A percentile compares a stretch with the other conserved stretches of the same genome.
phyloP scores from a whole-genome alignment of 2,329 filamentous ascomycete species.

The Colletotrichum tropicicola region DNA sequence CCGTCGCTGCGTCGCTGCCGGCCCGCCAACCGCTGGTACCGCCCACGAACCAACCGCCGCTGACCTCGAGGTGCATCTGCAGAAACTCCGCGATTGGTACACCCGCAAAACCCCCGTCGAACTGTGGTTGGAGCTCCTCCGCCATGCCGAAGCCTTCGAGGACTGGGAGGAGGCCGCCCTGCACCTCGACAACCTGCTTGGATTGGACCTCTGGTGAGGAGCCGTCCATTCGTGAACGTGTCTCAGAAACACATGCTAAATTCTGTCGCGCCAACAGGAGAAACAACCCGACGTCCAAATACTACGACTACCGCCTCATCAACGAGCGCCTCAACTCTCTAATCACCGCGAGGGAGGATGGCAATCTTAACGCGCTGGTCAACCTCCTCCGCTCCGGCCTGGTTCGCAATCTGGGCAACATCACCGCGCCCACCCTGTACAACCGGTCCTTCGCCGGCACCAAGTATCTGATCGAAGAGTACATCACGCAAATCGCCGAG shows the following conservation, averaged over 20 bases:
- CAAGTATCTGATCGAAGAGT: constrained; percentile 90
- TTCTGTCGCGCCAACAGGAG: constrained; percentile 63
- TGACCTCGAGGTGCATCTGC: constrained; percentile 24
- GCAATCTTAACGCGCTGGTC: constrained; percentile 78
- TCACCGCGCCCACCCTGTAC: constrained; percentile 82
- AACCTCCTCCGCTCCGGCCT: constrained; percentile 83
- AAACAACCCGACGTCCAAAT: constrained; percentile 79
- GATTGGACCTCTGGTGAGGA: constrained; percentile 79
- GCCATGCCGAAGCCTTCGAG: constrained; percentile 76
- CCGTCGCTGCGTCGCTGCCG: neutral
- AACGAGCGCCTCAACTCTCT: constrained; percentile 78
- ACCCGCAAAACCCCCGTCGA: constrained; percentile 70
- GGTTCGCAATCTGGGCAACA: constrained; percentile 90
- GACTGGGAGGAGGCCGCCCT: constrained; percentile 89
- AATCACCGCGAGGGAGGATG: constrained; percentile 72
- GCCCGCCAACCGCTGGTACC: neutral
- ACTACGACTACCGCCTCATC: constrained; percentile 90
- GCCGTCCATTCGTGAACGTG: neutral
- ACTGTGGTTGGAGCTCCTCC: constrained; percentile 71
- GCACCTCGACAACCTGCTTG: constrained; percentile 83
- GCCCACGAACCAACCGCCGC: neutral
- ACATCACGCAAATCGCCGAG: constrained; percentile 84
- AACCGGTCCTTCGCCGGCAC: constrained; percentile 88
- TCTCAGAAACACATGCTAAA: constrained; percentile 28
- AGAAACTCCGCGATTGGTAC: constrained; percentile 78